Evolutionary conservation across 2,329 filamentous ascomycete species (phyloP), one percentile per base, ranked within the genome.

Genomic region (Alternaria tenuissima): DNA sequence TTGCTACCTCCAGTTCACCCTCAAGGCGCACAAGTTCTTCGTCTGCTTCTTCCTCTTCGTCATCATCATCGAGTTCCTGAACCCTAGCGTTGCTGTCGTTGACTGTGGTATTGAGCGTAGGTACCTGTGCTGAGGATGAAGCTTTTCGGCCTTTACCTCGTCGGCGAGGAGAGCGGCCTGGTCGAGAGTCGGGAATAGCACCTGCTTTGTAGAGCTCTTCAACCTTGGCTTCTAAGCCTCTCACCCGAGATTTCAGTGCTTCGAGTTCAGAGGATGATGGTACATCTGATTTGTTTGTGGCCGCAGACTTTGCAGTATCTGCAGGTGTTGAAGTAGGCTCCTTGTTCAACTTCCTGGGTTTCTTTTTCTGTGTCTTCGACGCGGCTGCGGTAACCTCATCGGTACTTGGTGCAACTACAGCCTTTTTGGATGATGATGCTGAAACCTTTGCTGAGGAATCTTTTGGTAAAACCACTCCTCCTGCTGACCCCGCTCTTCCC

Each of bases 221-320:
- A 6, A 78, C 76, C 52, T 77, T 77, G 8, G 76, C 71, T 62
- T 78, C 76, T 12, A 78, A 67, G 18, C 73, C 74, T 30, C 71
- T 64, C 11, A 78, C 74, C 26, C 76, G 73, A 1, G 69, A 71
- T 39, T 78, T 78, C 1, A 78, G 65, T 2, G 76, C 75, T 65
- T 78, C 74, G 16, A 78, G 67, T 42, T 78, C 76, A 32, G 58
- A 57, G 20, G 58, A 49, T 4, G 68, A 65, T 28, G 70, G 61
- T 4, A 61, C 48, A 24, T 66, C 58, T 5, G 61, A 2, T 26
- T 55, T 49, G 43, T 28, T 55, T 12, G 52, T 14, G 7, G 42
- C 38, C 3, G 43, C 18, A 24, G 63, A 11, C 18, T 56, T 49
- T 12, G 62, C n/a, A 39, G 39, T 48, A 30, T 54, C 14, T 56